A percentile compares a stretch with the other conserved stretches of the same genome.
phyloP scores from a whole-genome alignment of 2,329 filamentous ascomycete species.

The Epichloe festucae region DNA sequence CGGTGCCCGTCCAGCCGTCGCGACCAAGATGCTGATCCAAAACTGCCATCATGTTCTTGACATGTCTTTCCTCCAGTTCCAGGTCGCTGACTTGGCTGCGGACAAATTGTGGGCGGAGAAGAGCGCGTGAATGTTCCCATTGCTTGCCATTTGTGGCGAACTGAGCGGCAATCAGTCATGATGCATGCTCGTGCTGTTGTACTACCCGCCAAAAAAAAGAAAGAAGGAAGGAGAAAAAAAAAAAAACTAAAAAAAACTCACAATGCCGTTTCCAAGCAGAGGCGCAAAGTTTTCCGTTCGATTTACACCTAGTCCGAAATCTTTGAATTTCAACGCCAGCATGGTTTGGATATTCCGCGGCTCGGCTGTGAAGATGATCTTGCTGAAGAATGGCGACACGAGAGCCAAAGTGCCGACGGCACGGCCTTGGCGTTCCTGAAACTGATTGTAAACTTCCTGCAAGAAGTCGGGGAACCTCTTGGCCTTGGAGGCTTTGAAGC shows the following conservation, averaged over 20 bases:
- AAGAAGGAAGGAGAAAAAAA: too few species aligned
- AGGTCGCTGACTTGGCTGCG: conserved; percentile 31
- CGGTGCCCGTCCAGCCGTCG: conserved; percentile 17
- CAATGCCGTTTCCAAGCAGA: conserved; percentile 31
- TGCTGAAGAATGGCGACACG: not conserved
- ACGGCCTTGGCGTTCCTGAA: too few species aligned
- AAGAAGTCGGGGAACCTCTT: conserved; percentile 9
- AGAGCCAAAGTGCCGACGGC: too few species aligned
- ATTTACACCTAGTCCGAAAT: conserved; percentile 10
- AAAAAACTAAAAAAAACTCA: conserved; percentile 1
- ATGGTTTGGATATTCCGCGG: conserved; percentile 18
- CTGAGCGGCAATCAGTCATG: not conserved
- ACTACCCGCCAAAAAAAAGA: too few species aligned
- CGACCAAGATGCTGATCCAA: conserved; percentile 13
- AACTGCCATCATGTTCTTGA: not conserved
- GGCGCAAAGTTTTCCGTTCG: conserved; percentile 18
- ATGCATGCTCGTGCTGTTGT: too few species aligned
- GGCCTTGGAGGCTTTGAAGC: conserved; percentile 7
- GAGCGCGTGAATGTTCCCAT: conserved; percentile 24
- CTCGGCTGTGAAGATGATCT: conserved; percentile 11
- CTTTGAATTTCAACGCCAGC: conserved; percentile 14
- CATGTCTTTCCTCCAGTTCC: conserved; percentile 4
- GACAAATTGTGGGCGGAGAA: conserved; percentile 28
- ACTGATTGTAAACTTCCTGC: conserved; percentile 1
- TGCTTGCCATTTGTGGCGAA: conserved; percentile 3